A percentile compares a stretch with the other conserved stretches of the same genome.
Conservation (phyloP, 495 filamentous ascomycete genomes). For the Letharia columbiana region DNA sequence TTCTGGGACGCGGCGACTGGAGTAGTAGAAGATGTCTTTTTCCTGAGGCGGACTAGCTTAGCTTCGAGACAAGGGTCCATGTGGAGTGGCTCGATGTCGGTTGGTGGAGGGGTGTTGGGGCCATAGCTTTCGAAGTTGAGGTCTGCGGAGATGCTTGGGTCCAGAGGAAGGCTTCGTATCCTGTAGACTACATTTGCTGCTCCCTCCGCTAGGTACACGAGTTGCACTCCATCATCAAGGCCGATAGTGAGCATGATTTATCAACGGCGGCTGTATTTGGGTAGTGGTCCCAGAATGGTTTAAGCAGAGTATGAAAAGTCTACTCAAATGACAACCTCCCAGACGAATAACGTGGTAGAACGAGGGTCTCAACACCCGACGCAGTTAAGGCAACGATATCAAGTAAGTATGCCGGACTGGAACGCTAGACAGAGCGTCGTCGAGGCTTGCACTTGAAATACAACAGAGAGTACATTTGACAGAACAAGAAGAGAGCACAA, state of each 20-base stretch:
- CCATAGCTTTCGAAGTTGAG: constrained; percentile 14
- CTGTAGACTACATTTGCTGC: constrained; percentile 66
- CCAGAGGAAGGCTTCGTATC: constrained; percentile 34
- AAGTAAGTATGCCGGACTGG: not conserved
- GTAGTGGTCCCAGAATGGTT: not conserved
- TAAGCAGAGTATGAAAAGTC: not conserved
- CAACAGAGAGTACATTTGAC: not conserved
- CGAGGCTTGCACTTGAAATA: not conserved
- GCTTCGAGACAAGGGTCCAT: constrained; percentile 28
- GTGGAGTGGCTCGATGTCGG: constrained; percentile 24
- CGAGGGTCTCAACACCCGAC: not conserved
- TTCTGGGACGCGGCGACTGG: constrained; percentile 45
- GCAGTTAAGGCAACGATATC: not conserved
- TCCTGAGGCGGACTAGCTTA: constrained; percentile 58
- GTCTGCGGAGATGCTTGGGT: constrained; percentile 12
- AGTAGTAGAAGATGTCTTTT: constrained; percentile 47
- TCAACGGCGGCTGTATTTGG: not conserved
- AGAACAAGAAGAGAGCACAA: not conserved
- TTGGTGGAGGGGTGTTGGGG: constrained; percentile 26
- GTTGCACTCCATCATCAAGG: constrained; percentile 20
- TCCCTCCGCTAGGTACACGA: constrained; percentile 55
- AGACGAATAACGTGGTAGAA: not conserved
- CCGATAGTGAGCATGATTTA: constrained; percentile 6
- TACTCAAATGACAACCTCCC: not conserved
- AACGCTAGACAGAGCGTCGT: not conserved